phyloP scores from a whole-genome alignment of 139 green algal genomes.

The Closterium sp. region DNA sequence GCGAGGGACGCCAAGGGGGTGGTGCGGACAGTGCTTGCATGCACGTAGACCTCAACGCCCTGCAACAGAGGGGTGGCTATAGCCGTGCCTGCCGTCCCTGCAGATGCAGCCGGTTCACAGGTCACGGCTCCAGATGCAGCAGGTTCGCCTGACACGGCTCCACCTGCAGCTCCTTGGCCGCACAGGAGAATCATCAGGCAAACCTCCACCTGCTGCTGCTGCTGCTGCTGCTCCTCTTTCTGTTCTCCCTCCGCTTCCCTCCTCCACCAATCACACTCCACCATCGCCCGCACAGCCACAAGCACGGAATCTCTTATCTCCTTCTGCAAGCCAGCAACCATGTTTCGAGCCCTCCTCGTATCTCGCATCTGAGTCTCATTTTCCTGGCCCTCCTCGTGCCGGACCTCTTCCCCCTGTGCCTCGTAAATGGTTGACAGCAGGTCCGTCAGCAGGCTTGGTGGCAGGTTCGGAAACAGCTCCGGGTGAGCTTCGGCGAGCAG shows the following conservation, averaged over 20 bases:
- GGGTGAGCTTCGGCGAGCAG: not conserved
- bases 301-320: not conserved
- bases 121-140: too few relatives aligned
- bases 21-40: not conserved
- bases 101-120: too few relatives aligned
- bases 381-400: not conserved
- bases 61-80: too few relatives aligned
- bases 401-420: not conserved
- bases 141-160: too few relatives aligned
- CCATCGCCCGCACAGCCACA: not conserved
- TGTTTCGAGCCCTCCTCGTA: not conserved
- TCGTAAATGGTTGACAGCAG: not conserved
- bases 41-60: not conserved
- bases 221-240: not conserved
- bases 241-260: not conserved
- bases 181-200: not conserved
- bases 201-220: not conserved
- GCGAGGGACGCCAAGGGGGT: not conserved
- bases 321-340: not conserved
- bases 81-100: too few relatives aligned
- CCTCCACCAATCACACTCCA: not conserved
- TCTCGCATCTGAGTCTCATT: not conserved
- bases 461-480: not conserved
- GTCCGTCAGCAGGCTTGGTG: not conserved
- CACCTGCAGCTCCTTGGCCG: not conserved